These are phyloP conservation scores for Brassica balearica DNA, from an alignment of 441 rosid genomes.

Conservation along the genomic window DNA sequence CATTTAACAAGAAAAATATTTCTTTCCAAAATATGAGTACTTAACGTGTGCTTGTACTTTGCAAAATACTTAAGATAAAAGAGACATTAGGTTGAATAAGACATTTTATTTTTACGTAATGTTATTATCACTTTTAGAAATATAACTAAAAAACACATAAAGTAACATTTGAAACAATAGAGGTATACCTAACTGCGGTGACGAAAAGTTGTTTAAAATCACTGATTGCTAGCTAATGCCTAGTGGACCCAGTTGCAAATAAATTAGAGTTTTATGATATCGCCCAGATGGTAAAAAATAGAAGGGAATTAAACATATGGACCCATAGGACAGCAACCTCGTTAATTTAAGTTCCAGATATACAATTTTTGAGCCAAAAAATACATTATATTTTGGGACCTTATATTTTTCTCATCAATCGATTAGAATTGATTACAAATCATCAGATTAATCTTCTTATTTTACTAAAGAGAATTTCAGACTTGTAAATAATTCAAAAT, in stretches of 20 bases:
- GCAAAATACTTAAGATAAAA: too few relatives aligned
- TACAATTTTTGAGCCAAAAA: too few relatives aligned
- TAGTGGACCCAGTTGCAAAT: slow-evolving; percentile 19
- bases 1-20: too few relatives aligned
- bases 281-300: slow-evolving; percentile 1
- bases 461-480: not conserved
- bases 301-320: slow-evolving; percentile 17
- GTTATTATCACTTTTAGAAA: too few relatives aligned
- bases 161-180: too few relatives aligned
- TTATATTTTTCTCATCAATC: not conserved
- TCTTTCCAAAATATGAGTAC: too few relatives aligned
- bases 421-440: not conserved
- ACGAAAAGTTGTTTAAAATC: slow-evolving; percentile 27
- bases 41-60: too few relatives aligned
- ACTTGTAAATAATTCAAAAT: not conserved
- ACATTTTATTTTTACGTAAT: too few relatives aligned
- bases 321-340: slow-evolving; percentile 16
- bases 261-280: slow-evolving; percentile 2
- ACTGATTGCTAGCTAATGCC: slow-evolving; percentile 31
- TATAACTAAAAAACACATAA: too few relatives aligned
- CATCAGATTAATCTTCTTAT: not conserved
- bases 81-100: too few relatives aligned
- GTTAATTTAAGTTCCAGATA: not conserved
- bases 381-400: too few relatives aligned
- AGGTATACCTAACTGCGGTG: not conserved